Evolutionary conservation across 352 stramenopile species (phyloP).

Genomic region (Phytophthora agathidicida): DNA sequence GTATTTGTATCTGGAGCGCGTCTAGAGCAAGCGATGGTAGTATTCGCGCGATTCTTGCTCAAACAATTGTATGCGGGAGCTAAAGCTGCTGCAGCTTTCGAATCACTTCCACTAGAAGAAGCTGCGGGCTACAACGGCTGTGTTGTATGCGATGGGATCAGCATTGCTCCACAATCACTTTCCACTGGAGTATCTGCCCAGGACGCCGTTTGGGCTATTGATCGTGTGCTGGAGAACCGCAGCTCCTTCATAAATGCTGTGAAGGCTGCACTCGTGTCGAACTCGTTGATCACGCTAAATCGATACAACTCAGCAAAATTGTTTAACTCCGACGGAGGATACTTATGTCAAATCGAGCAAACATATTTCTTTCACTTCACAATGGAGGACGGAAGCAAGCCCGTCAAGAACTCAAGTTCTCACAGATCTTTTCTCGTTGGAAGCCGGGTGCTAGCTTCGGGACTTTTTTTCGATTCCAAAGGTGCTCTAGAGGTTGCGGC

Average conservation of each 20-base stretch:
- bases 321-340: neutral
- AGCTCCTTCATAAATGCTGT: conserved; percentile 48
- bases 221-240: conserved; percentile 37
- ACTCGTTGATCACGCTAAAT: conserved; percentile 35
- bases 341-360: conserved; percentile 22
- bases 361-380: conserved; percentile 57
- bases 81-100: conserved; percentile 8
- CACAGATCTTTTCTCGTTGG: conserved; percentile 36
- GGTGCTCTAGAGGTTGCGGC: conserved; percentile 32
- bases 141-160: conserved; percentile 24
- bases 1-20: conserved; percentile 42
- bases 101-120: conserved; percentile 13
- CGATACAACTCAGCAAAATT: conserved; percentile 17
- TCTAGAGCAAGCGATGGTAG: conserved; percentile 51
- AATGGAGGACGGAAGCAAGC: neutral
- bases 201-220: conserved; percentile 23
- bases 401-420: neutral
- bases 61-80: conserved; percentile 45
- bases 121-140: conserved; percentile 8
- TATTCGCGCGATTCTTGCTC: conserved; percentile 57
- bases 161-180: conserved; percentile 6
- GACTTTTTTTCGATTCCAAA: conserved; percentile 33
- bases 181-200: neutral
- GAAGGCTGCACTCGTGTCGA: conserved; percentile 48
- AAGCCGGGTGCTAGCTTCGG: conserved; percentile 24